Conservation (phyloP, 2,329 filamentous ascomycete species). For the Aspergillus versicolor region DNA sequence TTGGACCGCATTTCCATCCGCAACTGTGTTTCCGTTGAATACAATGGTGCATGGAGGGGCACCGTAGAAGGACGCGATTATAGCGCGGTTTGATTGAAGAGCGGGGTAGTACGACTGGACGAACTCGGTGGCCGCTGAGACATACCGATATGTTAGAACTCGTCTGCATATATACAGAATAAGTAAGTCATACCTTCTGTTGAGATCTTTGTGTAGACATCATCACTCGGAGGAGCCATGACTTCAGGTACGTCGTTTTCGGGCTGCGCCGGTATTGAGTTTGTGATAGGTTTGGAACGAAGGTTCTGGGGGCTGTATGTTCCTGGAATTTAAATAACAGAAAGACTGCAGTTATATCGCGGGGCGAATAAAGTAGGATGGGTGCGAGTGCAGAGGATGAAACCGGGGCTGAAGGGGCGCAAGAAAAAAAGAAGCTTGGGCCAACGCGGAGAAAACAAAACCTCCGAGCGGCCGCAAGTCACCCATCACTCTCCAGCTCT, state of each 20-base stretch:
- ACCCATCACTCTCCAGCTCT: conserved; percentile 9
- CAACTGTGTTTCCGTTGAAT: conserved; percentile 72
- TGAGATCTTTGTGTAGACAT: conserved; percentile 41
- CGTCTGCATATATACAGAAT: neutral
- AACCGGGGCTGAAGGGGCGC: conserved; percentile 2
- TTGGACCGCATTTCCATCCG: conserved; percentile 64
- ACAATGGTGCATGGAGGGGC: conserved; percentile 64
- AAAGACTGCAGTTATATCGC: neutral
- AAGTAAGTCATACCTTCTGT: conserved; percentile 39
- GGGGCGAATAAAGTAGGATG: neutral
- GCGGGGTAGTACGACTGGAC: conserved; percentile 72
- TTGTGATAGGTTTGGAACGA: neutral
- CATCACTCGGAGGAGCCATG: conserved; percentile 34
- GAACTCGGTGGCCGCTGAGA: conserved; percentile 67
- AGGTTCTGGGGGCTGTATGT: no score
- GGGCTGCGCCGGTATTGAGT: neutral
- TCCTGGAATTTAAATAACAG: neutral
- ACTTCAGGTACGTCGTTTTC: neutral
- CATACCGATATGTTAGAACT: neutral
- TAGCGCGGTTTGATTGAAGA: conserved; percentile 60
- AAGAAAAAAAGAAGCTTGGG: conserved; percentile 36
- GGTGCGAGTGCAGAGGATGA: neutral
- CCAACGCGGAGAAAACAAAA: conserved; percentile 29
- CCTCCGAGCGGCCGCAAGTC: conserved; percentile 25
- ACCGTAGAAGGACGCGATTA: conserved; percentile 70